Base-by-base conservation (phyloP, 805 yeast genomes). In the Candida adriatica region DNA sequence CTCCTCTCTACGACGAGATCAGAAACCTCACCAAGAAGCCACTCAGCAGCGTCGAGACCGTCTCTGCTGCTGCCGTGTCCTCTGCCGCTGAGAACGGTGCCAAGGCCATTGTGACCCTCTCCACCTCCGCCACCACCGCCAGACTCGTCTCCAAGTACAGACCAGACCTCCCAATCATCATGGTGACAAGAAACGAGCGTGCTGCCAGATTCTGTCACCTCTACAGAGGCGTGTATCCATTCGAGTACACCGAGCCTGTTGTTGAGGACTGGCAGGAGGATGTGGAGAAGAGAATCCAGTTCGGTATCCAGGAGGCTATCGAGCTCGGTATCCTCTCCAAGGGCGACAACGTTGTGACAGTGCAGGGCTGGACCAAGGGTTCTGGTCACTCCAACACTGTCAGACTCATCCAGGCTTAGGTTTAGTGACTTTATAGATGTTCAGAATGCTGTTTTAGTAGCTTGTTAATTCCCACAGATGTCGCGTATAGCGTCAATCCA, bases 291-390 rank as follows among this genome's bases (percentile, higher is more conserved):
- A 85, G 98, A 73, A 77, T 92, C 61, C 73, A 82, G 66, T 81
- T 81, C 78, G 97, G 96, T 62, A 79, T 90, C 60, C 69, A 76
- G 48, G 87, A 84, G 70, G 96, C 95, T 49, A 71, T 79, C 54
- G 79, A 73, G 44, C 75, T 88, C 54, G 94, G 94, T 53, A 75
- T 92, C 65, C 70, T 92, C 60, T 64, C 67, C 52, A 79, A 75
- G 64, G 95, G 95, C 64, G 96, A 87, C 62, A 68, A 82, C 41
- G 81, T 86, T 53, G 85, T 92, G 48, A 84, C 95, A 58, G 82
- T 92, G 64, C 98, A 92, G 75, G 98, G 98, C 63, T 92, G 95
- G 90, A 84, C 94, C 58, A 83, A 90, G 63, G 97, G 97, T 69
- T 73, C 86, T 48, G 98, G 98, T 60, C 96, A 92, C 80, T 85